Conservation (phyloP, 2,329 filamentous ascomycete genomes). For the Colletotrichum camelliae region DNA sequence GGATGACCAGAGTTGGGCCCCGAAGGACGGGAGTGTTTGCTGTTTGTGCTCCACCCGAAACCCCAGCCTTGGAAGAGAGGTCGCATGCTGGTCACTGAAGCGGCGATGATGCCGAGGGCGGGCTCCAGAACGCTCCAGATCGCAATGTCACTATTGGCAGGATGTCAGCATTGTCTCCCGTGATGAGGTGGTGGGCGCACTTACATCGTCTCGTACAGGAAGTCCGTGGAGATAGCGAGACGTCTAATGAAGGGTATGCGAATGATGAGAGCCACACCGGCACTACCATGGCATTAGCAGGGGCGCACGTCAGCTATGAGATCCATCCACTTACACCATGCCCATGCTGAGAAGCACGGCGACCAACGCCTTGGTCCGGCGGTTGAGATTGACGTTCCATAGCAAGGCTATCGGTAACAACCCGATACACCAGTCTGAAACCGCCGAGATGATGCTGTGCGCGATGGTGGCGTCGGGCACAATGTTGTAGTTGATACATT, state of each 20-base stretch:
- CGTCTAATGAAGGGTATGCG: conserved; percentile 38
- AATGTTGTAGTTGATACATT: conserved; percentile 43
- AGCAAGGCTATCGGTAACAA: conserved; percentile 56
- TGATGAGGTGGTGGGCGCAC: background rate
- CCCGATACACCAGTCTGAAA: conserved; percentile 54
- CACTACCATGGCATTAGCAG: conserved; percentile 29
- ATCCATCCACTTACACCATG: conserved; percentile 44
- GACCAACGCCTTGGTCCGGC: conserved; percentile 49
- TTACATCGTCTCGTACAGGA: conserved; percentile 37
- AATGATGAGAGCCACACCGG: conserved; percentile 42
- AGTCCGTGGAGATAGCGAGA: conserved; percentile 29
- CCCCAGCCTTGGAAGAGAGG: conserved; percentile 34
- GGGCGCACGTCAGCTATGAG: fast-evolving
- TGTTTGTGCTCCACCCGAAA: conserved; percentile 23
- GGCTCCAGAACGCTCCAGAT: conserved; percentile 37
- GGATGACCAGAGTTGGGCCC: background rate
- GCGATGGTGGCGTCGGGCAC: conserved; percentile 48
- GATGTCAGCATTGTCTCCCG: background rate
- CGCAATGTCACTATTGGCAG: conserved; percentile 32
- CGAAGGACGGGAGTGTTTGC: conserved; percentile 13
- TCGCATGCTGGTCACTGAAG: conserved; percentile 33
- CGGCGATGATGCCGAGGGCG: conserved; percentile 37
- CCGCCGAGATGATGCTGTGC: conserved; percentile 49
- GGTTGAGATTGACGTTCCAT: conserved; percentile 54
- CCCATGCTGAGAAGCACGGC: conserved; percentile 54